phyloP scores from a whole-genome alignment of 352 stramenopile genomes.

The Elongisporangium senticosum region DNA sequence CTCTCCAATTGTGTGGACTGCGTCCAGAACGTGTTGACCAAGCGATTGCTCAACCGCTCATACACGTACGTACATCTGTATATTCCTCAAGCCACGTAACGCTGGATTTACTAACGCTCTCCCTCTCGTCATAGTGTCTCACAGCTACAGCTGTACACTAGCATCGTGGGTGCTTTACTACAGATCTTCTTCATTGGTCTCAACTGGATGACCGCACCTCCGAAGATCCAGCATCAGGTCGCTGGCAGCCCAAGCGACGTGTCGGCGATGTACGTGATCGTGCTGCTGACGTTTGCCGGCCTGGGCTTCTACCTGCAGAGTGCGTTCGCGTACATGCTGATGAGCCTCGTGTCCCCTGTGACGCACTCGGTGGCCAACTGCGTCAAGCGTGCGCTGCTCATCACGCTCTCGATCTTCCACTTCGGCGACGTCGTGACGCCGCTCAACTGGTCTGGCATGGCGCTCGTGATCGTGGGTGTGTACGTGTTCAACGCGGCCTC shows the following conservation, averaged over 20 bases:
- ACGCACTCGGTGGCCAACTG: slow-evolving; percentile 90
- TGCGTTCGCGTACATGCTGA: slow-evolving; percentile 87
- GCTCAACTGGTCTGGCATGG: slow-evolving; percentile 81
- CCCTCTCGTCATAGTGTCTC: slow-evolving; percentile 40
- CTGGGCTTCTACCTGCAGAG: slow-evolving; percentile 89
- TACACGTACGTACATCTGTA: slow-evolving; percentile 53
- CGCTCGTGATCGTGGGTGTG: slow-evolving; percentile 85
- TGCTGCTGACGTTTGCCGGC: slow-evolving; percentile 59
- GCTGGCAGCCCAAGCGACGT: slow-evolving; percentile 15
- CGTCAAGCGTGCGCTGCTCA: slow-evolving; percentile 86
- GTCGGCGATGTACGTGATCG: slow-evolving; percentile 39
- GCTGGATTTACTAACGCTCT: neutral
- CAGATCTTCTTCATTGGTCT: slow-evolving; percentile 79
- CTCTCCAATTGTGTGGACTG: slow-evolving; percentile 90
- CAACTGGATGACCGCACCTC: slow-evolving; percentile 43
- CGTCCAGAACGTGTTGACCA: slow-evolving; percentile 90
- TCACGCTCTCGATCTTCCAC: slow-evolving; percentile 88
- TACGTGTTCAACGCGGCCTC: slow-evolving; percentile 81
- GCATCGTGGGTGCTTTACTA: slow-evolving; percentile 76
- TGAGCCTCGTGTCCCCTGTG: slow-evolving; percentile 88
- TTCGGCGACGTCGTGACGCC: slow-evolving; percentile 84
- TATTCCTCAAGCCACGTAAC: neutral
- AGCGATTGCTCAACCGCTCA: slow-evolving; percentile 75
- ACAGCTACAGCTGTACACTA: slow-evolving; percentile 89
- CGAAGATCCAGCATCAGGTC: slow-evolving; percentile 15